Base-by-base conservation (phyloP, 2,329 filamentous ascomycete genomes). In the Pezicula neosporulosa region DNA sequence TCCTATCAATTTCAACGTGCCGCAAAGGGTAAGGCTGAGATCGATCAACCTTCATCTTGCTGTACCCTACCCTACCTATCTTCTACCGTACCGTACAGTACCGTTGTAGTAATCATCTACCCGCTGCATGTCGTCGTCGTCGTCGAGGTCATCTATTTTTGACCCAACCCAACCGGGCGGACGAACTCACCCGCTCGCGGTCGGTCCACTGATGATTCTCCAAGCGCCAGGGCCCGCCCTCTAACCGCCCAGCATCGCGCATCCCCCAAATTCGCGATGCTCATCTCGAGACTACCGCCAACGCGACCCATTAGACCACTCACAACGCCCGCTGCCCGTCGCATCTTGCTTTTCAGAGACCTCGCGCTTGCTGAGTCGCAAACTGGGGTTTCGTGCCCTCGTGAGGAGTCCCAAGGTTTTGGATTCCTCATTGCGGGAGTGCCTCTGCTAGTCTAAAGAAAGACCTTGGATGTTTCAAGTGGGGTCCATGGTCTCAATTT, bases 401-500 rank as follows among this genome's bases (percentile, higher is more conserved):
- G 15, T n/a, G 13, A 9, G 27, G 38, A 27, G 37, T 21, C 44
- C 44, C 42, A 27, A 6, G 24, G 33, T 43, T n/a, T 15, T 24
- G 30, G 36, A 37, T 21, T 41, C 48, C 44, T 35, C 19, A 43
- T 37, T 50, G 48, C 44, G 48, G 48, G 44, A 49, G 36, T 33
- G 27, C 15, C 21, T 5, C 12, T 13, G 36, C 21, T 27, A 12
- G 24, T 27, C 42, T 16, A 30, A 28, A 16, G 37, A 27, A 28
- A n/a, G 27, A 16, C 30, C 30, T 33, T 33, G 10, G 30, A 33
- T 33, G 30, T 33, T 33, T 33, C 30, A 33, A 33, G 30, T 13
- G 3, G 30, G 12, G 9, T 33, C 6, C 30, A 33, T 53, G 56
- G 53, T 58, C 59, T 56, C 52, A 49, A 58, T 57, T 58, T 59